Evolutionary conservation across 176 grass and related monocot species (phyloP).

Genomic region (Alopecurus myosuroides): DNA sequence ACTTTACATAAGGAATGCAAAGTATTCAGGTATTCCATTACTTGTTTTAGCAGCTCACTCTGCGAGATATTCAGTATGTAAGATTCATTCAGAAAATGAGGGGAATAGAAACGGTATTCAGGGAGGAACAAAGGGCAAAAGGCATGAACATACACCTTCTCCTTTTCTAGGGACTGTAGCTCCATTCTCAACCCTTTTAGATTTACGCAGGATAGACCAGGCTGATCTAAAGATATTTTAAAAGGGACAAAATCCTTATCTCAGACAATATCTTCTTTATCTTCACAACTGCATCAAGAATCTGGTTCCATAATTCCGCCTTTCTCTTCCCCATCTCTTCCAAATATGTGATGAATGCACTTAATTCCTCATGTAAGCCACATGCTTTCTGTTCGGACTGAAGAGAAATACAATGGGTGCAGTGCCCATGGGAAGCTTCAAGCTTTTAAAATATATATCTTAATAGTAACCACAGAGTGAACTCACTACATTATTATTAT

Average conservation of each 20-base stretch:
- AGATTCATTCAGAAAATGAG: background rate
- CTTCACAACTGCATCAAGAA: conserved; percentile 59
- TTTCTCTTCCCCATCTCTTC: conserved; percentile 76
- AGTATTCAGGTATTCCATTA: conserved; percentile 51
- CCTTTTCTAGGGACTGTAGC: conserved; percentile 61
- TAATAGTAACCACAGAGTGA: background rate
- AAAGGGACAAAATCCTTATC: conserved; percentile 44
- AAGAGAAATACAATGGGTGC: background rate
- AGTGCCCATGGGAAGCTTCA: background rate
- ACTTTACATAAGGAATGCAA: conserved; percentile 59
- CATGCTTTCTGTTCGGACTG: conserved; percentile 38
- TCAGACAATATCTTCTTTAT: conserved; percentile 64
- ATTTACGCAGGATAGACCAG: conserved; percentile 60
- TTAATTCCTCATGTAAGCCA: conserved; percentile 53
- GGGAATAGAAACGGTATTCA: background rate
- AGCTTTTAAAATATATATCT: background rate
- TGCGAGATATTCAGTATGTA: conserved; percentile 11
- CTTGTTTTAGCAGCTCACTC: conserved; percentile 53
- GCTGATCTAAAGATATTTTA: conserved; percentile 46
- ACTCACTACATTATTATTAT: background rate
- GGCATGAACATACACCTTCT: conserved; percentile 48
- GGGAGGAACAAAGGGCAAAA: background rate
- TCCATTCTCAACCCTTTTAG: conserved; percentile 58
- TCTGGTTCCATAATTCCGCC: conserved; percentile 51
- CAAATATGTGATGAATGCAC: conserved; percentile 39